Percentiles rank a stretch among this genome's conserved stretches.
Conservation (phyloP, 768 basidiomycete species). For the Pulveroboletus ravenelii region DNA sequence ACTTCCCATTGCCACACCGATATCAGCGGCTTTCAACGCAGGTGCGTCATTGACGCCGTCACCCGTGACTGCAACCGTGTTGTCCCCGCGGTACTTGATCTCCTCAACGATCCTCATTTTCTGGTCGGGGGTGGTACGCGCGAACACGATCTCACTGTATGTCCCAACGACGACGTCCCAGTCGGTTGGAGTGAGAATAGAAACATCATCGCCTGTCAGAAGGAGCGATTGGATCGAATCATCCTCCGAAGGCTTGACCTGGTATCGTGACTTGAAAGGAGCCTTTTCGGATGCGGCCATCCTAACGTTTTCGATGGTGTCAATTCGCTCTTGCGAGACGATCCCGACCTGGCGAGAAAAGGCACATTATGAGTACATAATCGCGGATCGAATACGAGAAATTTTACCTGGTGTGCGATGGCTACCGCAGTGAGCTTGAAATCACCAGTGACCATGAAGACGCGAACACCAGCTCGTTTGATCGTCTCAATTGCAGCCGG, state of each 20-base stretch:
- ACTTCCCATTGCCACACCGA: slow-evolving; percentile 52
- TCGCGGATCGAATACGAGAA: slow-evolving; percentile 6
- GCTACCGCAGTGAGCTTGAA: slow-evolving; percentile 50
- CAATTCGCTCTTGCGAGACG: slow-evolving; percentile 36
- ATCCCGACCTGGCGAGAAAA: slow-evolving; percentile 35
- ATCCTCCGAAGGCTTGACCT: slow-evolving; percentile 35
- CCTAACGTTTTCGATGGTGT: slow-evolving; percentile 31
- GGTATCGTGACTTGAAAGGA: slow-evolving; percentile 3
- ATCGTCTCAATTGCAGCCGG: slow-evolving; percentile 42
- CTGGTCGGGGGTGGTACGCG: slow-evolving; percentile 52
- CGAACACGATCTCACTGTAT: slow-evolving; percentile 46
- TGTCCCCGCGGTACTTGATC: slow-evolving; percentile 43
- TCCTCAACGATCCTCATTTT: slow-evolving; percentile 55
- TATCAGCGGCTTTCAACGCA: slow-evolving; percentile 48
- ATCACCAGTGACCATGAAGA: slow-evolving; percentile 57
- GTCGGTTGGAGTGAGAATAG: slow-evolving; percentile 32
- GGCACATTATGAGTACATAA: background rate
- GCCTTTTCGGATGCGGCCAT: slow-evolving; percentile 14
- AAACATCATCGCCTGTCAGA: slow-evolving; percentile 42
- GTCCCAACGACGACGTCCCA: slow-evolving; percentile 38
- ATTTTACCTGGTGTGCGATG: slow-evolving; percentile 41
- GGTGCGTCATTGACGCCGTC: slow-evolving; percentile 56
- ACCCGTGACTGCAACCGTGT: slow-evolving; percentile 50
- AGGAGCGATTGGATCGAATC: slow-evolving; percentile 37
- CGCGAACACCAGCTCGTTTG: slow-evolving; percentile 46